Evolutionary conservation across 208 protist species (phyloP), one percentile per base, ranked within the genome.

Genomic region (Leishmania martiniquensis): DNA sequence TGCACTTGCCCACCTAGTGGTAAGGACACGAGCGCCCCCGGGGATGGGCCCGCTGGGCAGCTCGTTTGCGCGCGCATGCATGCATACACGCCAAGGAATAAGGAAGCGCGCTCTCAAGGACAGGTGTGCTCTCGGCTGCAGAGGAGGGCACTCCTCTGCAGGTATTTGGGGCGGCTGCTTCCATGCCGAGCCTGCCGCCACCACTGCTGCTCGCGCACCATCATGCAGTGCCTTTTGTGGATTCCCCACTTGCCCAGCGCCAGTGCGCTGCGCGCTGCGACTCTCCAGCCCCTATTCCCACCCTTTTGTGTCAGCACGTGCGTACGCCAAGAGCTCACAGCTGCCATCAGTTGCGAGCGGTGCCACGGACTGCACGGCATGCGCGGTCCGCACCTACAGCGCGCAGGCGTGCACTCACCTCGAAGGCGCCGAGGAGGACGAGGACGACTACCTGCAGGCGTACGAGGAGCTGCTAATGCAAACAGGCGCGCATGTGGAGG

Each of bases 381-480:
- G 62, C 39, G 2, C 39, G 12, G 57, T 29, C 22, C 69, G 69
- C 42, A 6, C 39, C 34, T 75, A 70, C 76, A 75, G 55, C 2
- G 45, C n/a, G 29, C n/a, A 22, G 2, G n/a, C 49, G 6, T 44
- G 37, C 20, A 20, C 12, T 15, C 44, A 22, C 4, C 25, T 49
- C 9, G 60, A 37, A 9, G 62, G 17, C 15, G 51, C 25, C 0
- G 76, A 69, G 7, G 71, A 72, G 49, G 75, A 84, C 7, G 69
- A 72, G 25, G 81, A 76, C 13, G 80, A 85, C 55, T 89, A 85
- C 47, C 81, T 93, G 37, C 87, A 93, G 55, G 92, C 87, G 10
- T 96, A 94, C 77, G 92, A 96, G 69, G 84, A 86, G 6, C 57
- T 96, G 17, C 78, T 96, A 42, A 42, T 94, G 17, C 71, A 85